These are phyloP conservation scores for Chaetomium cochliodes DNA, from an alignment of 495 filamentous ascomycete genomes.

Conservation along the genomic window DNA sequence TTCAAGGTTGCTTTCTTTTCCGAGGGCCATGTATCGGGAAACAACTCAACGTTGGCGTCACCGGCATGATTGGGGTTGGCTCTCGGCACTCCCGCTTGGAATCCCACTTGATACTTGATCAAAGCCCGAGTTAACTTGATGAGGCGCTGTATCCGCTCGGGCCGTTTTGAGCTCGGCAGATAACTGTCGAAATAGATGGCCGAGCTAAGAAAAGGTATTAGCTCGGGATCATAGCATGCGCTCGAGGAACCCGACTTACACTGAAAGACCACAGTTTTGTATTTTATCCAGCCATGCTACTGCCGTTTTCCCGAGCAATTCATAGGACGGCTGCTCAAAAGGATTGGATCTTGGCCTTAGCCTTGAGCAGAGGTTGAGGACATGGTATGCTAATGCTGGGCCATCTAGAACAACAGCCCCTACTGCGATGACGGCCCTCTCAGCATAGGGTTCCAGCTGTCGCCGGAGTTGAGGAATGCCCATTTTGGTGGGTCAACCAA, in stretches of 20 bases:
- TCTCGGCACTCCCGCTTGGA: slow-evolving; percentile 22
- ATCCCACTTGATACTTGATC: slow-evolving; percentile 26
- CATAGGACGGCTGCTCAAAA: slow-evolving; percentile 60
- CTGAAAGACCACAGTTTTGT: slow-evolving; percentile 46
- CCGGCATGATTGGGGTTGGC: slow-evolving; percentile 9
- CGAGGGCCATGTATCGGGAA: slow-evolving; percentile 19
- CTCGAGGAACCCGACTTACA: slow-evolving; percentile 48
- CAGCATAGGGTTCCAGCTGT: slow-evolving; percentile 58
- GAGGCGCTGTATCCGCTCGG: slow-evolving; percentile 34
- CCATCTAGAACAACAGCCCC: slow-evolving; percentile 67
- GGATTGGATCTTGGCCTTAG: slow-evolving; percentile 38
- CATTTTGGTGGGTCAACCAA: slow-evolving; percentile 47
- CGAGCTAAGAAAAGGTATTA: slow-evolving; percentile 36
- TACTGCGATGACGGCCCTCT: slow-evolving; percentile 44
- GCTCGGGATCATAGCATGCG: slow-evolving; percentile 5
- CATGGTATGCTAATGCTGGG: slow-evolving; percentile 69
- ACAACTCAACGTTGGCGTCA: slow-evolving; percentile 20
- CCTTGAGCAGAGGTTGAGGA: slow-evolving; percentile 56
- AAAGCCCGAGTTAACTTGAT: slow-evolving; percentile 28
- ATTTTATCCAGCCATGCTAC: slow-evolving; percentile 62
- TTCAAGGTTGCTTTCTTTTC: slow-evolving; percentile 22
- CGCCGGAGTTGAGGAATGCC: slow-evolving; percentile 66
- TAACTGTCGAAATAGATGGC: slow-evolving; percentile 78
- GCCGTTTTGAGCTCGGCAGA: slow-evolving; percentile 51
- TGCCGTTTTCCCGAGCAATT: slow-evolving; percentile 56